Percentiles rank a stretch among this genome's conserved stretches.
Conservation (phyloP, 1,139 yeast species). For the Taphrina flavorubra region DNA sequence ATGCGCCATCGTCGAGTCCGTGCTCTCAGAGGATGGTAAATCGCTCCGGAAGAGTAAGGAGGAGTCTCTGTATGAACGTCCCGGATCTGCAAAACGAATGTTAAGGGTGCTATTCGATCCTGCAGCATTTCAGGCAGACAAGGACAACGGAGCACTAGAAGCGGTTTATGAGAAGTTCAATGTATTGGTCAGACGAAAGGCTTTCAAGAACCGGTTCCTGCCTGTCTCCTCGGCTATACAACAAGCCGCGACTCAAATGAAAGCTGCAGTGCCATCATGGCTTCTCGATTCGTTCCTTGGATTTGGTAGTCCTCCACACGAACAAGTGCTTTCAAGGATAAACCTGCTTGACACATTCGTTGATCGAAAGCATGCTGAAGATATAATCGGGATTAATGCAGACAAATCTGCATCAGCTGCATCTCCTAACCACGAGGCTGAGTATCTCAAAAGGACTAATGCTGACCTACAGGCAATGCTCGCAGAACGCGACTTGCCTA, state of each 20-base stretch:
- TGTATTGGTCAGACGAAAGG: constrained; percentile 12
- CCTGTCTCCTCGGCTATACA: neutral
- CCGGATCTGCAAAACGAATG: constrained; percentile 37
- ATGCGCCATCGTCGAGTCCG: constrained; percentile 48
- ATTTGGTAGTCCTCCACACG: neutral
- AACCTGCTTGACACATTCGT: constrained; percentile 8
- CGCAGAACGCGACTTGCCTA: constrained; percentile 9
- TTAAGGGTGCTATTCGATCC: constrained; percentile 38
- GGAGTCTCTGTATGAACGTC: constrained; percentile 14
- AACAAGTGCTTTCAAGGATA: neutral
- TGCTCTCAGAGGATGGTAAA: constrained; percentile 46
- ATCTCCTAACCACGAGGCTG: neutral
- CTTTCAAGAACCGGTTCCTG: neutral
- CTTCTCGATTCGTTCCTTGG: constrained; percentile 13
- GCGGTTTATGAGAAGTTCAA: constrained; percentile 24
- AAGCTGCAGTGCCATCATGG: neutral
- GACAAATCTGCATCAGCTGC: neutral
- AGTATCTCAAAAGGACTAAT: constrained; percentile 8
- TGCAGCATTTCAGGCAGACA: constrained; percentile 22
- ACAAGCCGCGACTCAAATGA: neutral
- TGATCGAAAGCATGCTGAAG: constrained; percentile 3
- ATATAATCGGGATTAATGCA: neutral
- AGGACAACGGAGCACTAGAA: constrained; percentile 7
- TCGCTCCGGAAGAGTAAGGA: constrained; percentile 30
- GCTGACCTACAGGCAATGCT: constrained; percentile 10